A percentile compares a stretch with the other conserved stretches of the same genome.
These are phyloP conservation scores for Cercospora berteroae DNA, from an alignment of 2,329 filamentous ascomycete genomes.

Conservation along the genomic window DNA sequence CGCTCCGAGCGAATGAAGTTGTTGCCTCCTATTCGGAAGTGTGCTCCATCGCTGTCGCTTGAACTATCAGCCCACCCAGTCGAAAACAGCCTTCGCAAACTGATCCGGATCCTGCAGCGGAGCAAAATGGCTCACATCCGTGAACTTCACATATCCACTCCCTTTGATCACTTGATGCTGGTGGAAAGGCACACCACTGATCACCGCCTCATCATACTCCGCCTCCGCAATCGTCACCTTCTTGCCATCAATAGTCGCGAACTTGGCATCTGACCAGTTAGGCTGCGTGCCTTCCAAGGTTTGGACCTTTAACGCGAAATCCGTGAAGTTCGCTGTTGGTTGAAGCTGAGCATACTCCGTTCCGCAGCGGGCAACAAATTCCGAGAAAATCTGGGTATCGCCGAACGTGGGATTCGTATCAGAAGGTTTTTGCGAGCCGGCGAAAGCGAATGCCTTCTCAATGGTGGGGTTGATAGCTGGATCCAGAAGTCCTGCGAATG, in stretches of 20 bases:
- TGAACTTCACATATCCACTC: slow-evolving; percentile 40
- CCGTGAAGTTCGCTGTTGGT: slow-evolving; percentile 40
- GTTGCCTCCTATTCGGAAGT: background rate
- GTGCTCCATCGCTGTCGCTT: background rate
- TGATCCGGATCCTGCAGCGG: slow-evolving; percentile 43
- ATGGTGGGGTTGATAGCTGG: slow-evolving; percentile 35
- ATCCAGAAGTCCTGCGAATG: slow-evolving; percentile 41
- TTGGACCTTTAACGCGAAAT: slow-evolving; percentile 42
- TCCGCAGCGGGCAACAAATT: slow-evolving; percentile 40
- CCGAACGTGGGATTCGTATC: slow-evolving; percentile 42
- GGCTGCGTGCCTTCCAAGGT: slow-evolving; percentile 42
- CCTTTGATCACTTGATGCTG: slow-evolving; percentile 41
- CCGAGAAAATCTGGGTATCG: slow-evolving; percentile 37
- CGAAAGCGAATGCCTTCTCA: slow-evolving; percentile 45
- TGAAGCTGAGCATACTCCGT: slow-evolving; percentile 42
- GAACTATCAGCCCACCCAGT: background rate
- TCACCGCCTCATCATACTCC: slow-evolving; percentile 43
- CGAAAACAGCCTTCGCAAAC: slow-evolving; percentile 21
- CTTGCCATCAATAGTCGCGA: slow-evolving; percentile 28
- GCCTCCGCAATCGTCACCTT: slow-evolving; percentile 36
- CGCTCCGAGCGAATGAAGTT: background rate
- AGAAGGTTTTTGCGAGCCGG: slow-evolving; percentile 35
- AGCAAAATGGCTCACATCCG: slow-evolving; percentile 46
- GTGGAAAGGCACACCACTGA: slow-evolving; percentile 38
- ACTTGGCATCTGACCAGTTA: slow-evolving; percentile 30